Evolutionary conservation across 768 basidiomycete species (phyloP), one percentile per base, ranked within the genome.

Genomic region (Chiua virens): DNA sequence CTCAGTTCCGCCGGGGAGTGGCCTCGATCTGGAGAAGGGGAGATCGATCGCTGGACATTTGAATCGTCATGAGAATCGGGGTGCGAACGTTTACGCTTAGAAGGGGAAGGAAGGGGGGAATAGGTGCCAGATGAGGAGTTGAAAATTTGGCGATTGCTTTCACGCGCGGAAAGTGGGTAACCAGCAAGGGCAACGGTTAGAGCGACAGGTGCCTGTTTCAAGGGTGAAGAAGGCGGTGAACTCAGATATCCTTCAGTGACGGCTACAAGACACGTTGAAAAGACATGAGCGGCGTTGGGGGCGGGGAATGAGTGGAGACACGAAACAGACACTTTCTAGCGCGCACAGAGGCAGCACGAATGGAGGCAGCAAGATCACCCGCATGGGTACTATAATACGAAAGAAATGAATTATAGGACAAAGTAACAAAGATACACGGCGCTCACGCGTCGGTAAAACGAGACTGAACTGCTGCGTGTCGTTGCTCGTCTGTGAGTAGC

Each of bases 231-330:
- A 47, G 67, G 57, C 62, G 47, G 76, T 75, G 54, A 70, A 65
- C 45, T 76, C 73, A 44, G 76, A 72, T 86, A 87, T 49, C 85
- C 85, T 66, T 86, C 79, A 20, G 71, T 72, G 44, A 87, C 85
- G 62, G 72, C 85, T 87, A 56, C 21, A 57, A 47, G 52, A 61
- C 51, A 56, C 55, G 62, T 60, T 49, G 53, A 36, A 56, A 56
- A 46, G 60, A 65, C 53, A 63, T 65, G 45, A 61, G 63, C 67
- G 59, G 64, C 57, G 67, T 65, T 55, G 42, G 54, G 50, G 54
- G 59, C 46, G 49, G 54, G 50, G 54, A 59, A 53, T 48, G 54
- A 14, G 49, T 38, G 47, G 45, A 57, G 44, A 48, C 23, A 47
- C 44, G 53, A 57, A 42, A 66, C 78, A 62, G 64, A 87, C 86